phyloP scores from a whole-genome alignment of 768 basidiomycete species.

The Termitomyces sp. region DNA sequence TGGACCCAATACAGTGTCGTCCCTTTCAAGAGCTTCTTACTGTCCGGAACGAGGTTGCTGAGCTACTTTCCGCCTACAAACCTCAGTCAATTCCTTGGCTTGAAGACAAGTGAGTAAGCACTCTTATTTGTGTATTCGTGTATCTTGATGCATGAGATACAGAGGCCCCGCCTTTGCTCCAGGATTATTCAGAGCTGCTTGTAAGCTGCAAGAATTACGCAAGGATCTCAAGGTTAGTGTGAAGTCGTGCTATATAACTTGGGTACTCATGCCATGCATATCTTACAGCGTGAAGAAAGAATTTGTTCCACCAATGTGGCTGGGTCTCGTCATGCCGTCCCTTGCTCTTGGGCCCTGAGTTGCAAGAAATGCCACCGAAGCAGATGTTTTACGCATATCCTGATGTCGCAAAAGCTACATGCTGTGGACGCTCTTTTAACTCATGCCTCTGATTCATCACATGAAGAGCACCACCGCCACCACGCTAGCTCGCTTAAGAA shows the following conservation, averaged over 20 bases:
- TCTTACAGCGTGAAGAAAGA: constrained; percentile 7
- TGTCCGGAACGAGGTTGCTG: constrained; percentile 29
- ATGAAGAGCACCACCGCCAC: constrained; percentile 25
- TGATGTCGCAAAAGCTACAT: constrained; percentile 29
- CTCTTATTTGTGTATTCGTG: not conserved
- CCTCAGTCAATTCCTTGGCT: not conserved
- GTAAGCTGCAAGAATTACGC: constrained; percentile 18
- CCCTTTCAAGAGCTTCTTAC: constrained; percentile 39
- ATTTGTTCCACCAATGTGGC: constrained; percentile 7
- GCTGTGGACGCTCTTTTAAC: constrained; percentile 30
- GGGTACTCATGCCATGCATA: not conserved
- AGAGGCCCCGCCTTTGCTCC: not conserved
- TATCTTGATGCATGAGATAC: not conserved
- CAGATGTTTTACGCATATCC: constrained; percentile 33
- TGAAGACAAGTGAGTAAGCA: not conserved
- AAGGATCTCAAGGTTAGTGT: constrained; percentile 8
- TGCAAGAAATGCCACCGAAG: constrained; percentile 37
- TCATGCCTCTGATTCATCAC: constrained; percentile 18
- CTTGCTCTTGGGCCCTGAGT: constrained; percentile 17
- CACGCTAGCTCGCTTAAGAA: constrained; percentile 18
- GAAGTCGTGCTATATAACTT: not conserved
- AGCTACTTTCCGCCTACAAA: constrained; percentile 6
- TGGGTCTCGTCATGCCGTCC: constrained; percentile 16
- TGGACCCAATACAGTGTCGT: constrained; percentile 58
- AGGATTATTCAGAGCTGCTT: constrained; percentile 24